Base-by-base conservation (phyloP, 768 basidiomycete genomes). In the Calvatia gigantea region DNA sequence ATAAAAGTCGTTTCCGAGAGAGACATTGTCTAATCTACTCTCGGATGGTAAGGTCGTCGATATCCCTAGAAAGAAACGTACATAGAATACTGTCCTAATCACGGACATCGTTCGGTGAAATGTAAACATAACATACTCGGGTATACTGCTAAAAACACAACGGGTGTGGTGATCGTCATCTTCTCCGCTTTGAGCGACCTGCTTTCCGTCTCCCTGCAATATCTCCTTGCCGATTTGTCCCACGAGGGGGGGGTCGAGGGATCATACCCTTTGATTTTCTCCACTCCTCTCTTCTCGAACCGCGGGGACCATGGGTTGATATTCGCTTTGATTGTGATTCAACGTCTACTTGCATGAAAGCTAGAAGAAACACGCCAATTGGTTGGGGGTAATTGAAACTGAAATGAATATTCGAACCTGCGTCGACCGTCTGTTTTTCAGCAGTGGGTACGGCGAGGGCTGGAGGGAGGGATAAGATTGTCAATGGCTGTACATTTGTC, bases 241-340 rank as follows among this genome's bases (percentile, higher is more conserved):
- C 82, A 37, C 67, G 73, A 7, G 76, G 66, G 58, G 74, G 75
- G 6, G 81, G 75, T 60, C 80, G 67, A 23, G 83, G 70, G 6
- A 73, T 64, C 69, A 90, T 64, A 28, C 93, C 93, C 67, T 93
- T 95, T 21, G 91, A 86, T 54, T 72, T 72, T 66, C 91, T 75
- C 93, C 93, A 95, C 60, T 84, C 77, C 66, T 93, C 92, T 59
- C 89, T 77, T 57, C 93, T 75, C 45, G 89, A 88, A 47, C 78
- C 75, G 29, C 91, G 83, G 2, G 86, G 80, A 11, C 92, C 93
- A 62, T 94, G 90, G 2, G 93, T 95, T 7, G 92, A 94, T 59
- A 94, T 76, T 19, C 66, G 67, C 46, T 66, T 67, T 3, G 71
- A 49, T 55, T 62, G 61, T 43, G 53, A 48, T 28, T 69, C 69